These are phyloP conservation scores for Trapa bicornis DNA, from an alignment of 345 rosid genomes.

Conservation along the genomic window DNA sequence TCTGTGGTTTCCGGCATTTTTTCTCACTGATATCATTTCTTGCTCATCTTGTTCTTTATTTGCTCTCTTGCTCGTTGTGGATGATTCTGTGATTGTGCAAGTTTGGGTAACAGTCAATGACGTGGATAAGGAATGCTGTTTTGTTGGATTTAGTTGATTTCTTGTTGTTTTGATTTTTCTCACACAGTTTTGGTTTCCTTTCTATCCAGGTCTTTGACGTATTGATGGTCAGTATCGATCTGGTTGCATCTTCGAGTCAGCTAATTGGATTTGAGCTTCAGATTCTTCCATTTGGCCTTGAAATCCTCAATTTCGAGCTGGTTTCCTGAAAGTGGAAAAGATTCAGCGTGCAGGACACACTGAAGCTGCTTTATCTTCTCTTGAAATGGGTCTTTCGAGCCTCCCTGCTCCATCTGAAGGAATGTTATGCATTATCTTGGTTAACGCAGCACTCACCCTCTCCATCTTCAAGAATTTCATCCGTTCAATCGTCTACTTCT, in stretches of 20 bases:
- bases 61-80: not conserved
- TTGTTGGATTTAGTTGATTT: not conserved
- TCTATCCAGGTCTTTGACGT: not conserved
- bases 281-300: not conserved
- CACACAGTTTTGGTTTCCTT: not conserved
- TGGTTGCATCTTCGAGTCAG: not conserved
- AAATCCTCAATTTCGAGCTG: not conserved
- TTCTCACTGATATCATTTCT: not conserved
- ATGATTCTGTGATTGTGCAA: not conserved
- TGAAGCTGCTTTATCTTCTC: not conserved
- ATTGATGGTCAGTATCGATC: not conserved
- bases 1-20: not conserved
- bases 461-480: constrained; percentile 60
- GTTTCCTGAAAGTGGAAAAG: not conserved
- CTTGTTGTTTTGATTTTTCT: not conserved
- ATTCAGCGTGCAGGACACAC: not conserved
- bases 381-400: constrained; percentile 64
- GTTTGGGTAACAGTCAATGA: not conserved
- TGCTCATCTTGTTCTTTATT: not conserved
- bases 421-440: constrained; percentile 57
- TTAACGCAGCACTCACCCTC: constrained; percentile 76
- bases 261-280: not conserved
- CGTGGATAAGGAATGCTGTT: not conserved
- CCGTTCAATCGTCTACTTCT: constrained; percentile 45
- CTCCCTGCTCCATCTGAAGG: constrained; percentile 94